A percentile compares a stretch with the other conserved stretches of the same genome.
These are phyloP conservation scores for Dactylellina cionopaga DNA, from an alignment of 2,329 filamentous ascomycete genomes.

Conservation along the genomic window DNA sequence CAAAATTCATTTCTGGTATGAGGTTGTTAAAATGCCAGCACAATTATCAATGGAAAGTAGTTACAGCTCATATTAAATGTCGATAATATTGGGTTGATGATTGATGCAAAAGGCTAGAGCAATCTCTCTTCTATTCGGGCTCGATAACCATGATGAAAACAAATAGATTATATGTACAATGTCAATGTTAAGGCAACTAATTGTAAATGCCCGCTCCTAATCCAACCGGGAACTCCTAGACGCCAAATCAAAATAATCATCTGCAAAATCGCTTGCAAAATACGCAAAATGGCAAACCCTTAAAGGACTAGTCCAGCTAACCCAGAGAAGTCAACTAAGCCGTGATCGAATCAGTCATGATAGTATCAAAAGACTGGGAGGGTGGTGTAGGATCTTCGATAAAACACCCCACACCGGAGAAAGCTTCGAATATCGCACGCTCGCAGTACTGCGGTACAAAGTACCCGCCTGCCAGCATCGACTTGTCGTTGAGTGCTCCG, in stretches of 20 bases:
- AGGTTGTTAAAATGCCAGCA: too few relatives aligned
- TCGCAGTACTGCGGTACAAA: constrained; percentile 82
- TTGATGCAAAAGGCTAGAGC: too few relatives aligned
- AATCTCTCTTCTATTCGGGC: too few relatives aligned
- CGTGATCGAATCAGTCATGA: constrained; percentile 31
- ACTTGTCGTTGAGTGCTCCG: constrained; percentile 71
- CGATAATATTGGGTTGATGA: too few relatives aligned
- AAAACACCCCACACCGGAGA: constrained; percentile 87
- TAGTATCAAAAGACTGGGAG: constrained; percentile 27
- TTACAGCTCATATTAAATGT: too few relatives aligned
- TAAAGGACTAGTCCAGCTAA: constrained; percentile 18
- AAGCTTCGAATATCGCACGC: constrained; percentile 85
- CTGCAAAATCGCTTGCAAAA: constrained; percentile 6
- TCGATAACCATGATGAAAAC: too few relatives aligned
- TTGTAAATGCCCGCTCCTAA: too few relatives aligned
- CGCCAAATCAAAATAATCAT: constrained; percentile 2
- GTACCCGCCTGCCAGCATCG: constrained; percentile 82
- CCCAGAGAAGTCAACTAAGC: neutral
- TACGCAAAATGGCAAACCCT: neutral
- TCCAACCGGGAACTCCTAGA: neutral
- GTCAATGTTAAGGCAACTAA: too few relatives aligned
- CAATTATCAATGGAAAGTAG: too few relatives aligned
- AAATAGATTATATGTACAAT: too few relatives aligned
- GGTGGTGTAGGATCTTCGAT: constrained; percentile 76
- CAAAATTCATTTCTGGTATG: too few relatives aligned